Evolutionary conservation across 169 alveolate genomes (phyloP).

Genomic region (Eimeria acervulina): DNA sequence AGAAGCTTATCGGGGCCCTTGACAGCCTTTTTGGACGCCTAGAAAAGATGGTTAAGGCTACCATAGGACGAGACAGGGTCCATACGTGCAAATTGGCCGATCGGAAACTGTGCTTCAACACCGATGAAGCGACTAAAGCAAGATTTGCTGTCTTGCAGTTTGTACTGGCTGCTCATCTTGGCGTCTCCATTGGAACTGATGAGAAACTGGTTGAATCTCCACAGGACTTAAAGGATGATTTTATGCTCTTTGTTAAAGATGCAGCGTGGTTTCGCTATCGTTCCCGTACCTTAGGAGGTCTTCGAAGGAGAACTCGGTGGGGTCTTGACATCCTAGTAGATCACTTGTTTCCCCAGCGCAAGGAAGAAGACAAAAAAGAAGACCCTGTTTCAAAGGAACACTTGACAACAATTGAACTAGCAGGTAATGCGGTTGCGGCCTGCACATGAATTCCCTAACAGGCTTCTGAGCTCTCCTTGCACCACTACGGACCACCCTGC

Average conservation of each 20-base stretch:
- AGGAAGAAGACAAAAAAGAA: neutral
- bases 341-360: conserved; percentile 42
- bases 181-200: conserved; percentile 34
- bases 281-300: neutral
- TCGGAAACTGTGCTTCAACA: conserved; percentile 38
- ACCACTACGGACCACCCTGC: neutral
- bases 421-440: conserved; percentile 24
- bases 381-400: conserved; percentile 4
- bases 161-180: conserved; percentile 58
- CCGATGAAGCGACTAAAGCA: conserved; percentile 45
- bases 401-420: conserved; percentile 13
- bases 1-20: conserved; percentile 39
- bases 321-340: conserved; percentile 52
- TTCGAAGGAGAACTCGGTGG: conserved; percentile 37
- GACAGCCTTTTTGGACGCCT: conserved; percentile 59
- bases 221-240: conserved; percentile 17
- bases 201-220: neutral
- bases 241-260: conserved; percentile 60
- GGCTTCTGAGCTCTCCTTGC: neutral
- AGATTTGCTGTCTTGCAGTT: conserved; percentile 47
- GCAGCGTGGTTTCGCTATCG: conserved; percentile 68
- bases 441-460: neutral
- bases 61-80: conserved; percentile 43
- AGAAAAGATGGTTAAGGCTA: conserved; percentile 42
- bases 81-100: conserved; percentile 43